These are phyloP conservation scores for Colletotrichum lini DNA, from an alignment of 2,329 filamentous ascomycete genomes.

Conservation along the genomic window DNA sequence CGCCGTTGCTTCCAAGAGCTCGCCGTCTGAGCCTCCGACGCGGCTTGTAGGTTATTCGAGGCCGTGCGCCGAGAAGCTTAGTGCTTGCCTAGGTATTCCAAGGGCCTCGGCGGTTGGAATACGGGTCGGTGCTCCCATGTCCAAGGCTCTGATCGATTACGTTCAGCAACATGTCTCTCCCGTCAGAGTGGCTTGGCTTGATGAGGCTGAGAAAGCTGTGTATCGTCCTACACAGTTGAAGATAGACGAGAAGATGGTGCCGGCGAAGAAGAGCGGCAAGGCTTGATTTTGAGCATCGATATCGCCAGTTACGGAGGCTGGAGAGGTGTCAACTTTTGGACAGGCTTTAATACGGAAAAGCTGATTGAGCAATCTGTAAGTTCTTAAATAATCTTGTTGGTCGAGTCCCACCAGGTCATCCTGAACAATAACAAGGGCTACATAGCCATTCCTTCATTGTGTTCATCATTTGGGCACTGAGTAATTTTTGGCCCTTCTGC, in stretches of 20 bases:
- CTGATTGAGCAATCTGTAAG: neutral
- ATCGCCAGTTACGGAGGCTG: too few species aligned
- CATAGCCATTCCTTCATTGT: neutral
- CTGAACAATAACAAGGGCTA: neutral
- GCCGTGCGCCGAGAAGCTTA: conserved; percentile 70
- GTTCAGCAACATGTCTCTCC: conserved; percentile 66
- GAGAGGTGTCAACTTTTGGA: neutral
- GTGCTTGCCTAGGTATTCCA: conserved; percentile 70
- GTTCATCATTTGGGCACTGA: too few species aligned
- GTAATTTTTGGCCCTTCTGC: neutral
- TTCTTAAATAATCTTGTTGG: too few species aligned
- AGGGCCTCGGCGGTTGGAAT: conserved; percentile 77
- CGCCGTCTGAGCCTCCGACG: conserved; percentile 57
- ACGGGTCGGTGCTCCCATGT: conserved; percentile 68
- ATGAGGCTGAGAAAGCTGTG: conserved; percentile 42
- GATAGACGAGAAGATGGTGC: conserved; percentile 38
- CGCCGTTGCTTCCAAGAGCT: conserved; percentile 62
- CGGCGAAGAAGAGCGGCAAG: conserved; percentile 34
- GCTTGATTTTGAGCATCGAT: neutral
- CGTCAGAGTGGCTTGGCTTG: conserved; percentile 69
- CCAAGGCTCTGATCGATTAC: conserved; percentile 70
- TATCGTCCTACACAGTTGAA: conserved; percentile 49
- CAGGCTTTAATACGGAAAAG: neutral
- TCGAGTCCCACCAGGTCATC: neutral
- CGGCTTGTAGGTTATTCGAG: conserved; percentile 75